Conservation (phyloP, 2,329 filamentous ascomycete genomes). For the Sphaerulina musiva region DNA sequence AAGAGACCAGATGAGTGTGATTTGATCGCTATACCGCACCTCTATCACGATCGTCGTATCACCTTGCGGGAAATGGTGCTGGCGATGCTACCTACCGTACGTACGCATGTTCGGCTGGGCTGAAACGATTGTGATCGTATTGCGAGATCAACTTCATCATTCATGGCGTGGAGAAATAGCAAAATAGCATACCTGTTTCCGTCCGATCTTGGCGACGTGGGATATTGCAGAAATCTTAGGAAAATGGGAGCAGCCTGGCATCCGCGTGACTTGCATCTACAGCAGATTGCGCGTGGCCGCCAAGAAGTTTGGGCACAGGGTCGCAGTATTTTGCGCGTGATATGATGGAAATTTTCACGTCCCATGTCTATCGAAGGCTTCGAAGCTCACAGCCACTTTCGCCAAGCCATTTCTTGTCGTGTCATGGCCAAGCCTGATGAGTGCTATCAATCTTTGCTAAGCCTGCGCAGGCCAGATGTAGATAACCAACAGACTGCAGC, state of each 20-base stretch:
- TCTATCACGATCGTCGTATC: neutral
- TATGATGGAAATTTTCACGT: too few species aligned
- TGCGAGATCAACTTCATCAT: neutral
- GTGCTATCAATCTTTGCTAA: too few species aligned
- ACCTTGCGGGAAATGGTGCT: neutral
- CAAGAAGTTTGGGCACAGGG: neutral
- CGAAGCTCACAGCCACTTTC: neutral
- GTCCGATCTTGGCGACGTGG: neutral
- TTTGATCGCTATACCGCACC: too few species aligned
- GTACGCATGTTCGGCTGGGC: neutral
- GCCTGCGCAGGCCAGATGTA: too few species aligned
- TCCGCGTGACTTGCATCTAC: neutral
- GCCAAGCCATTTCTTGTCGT: neutral
- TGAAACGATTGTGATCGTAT: neutral
- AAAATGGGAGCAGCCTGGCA: neutral
- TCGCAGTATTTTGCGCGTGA: neutral
- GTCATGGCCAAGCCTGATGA: too few species aligned
- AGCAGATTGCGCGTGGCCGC: neutral
- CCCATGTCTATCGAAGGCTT: neutral
- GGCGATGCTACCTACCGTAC: neutral
- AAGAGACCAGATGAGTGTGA: neutral
- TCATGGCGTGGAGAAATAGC: neutral
- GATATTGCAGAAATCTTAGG: neutral
- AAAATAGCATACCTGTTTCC: neutral
- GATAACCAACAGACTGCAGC: too few species aligned